Evolutionary conservation across 1,139 yeast species (phyloP).

Genomic region (Candida tetrigidarum): DNA sequence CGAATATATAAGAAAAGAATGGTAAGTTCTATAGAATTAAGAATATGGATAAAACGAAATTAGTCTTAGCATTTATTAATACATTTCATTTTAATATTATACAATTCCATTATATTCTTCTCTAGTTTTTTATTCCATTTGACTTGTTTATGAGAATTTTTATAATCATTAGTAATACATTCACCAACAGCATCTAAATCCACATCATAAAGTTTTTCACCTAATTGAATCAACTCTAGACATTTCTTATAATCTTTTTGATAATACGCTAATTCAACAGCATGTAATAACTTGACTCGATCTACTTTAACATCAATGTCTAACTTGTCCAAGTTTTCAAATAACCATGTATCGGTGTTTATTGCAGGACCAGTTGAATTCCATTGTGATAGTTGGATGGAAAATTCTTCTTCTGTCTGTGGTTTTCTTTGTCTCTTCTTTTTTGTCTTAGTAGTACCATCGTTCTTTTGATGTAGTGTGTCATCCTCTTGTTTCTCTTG

Average conservation of each 20-base stretch:
- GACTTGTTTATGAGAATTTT: constrained; percentile 30
- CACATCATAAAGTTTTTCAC: constrained; percentile 34
- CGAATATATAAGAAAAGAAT: constrained; percentile 50
- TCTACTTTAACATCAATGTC: constrained; percentile 35
- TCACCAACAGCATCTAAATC: constrained; percentile 32
- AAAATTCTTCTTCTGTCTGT: constrained; percentile 59
- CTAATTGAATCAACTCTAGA: constrained; percentile 24
- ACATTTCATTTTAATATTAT: constrained; percentile 46
- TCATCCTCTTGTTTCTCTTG: too few species aligned
- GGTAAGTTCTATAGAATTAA: constrained; percentile 62
- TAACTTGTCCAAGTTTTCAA: constrained; percentile 26
- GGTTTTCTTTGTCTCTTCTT: constrained; percentile 44
- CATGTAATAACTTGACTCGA: constrained; percentile 40
- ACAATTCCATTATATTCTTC: constrained; percentile 50
- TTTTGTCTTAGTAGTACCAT: constrained; percentile 3
- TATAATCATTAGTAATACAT: constrained; percentile 27
- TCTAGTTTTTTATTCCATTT: constrained; percentile 34
- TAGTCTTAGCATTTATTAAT: constrained; percentile 18
- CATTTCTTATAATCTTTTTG: constrained; percentile 49
- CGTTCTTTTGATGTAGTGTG: not conserved
- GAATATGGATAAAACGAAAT: constrained; percentile 45
- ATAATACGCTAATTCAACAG: constrained; percentile 56
- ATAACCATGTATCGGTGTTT: constrained; percentile 52
- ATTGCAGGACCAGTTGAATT: constrained; percentile 52
- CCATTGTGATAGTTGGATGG: constrained; percentile 48